phyloP scores from a whole-genome alignment of 768 basidiomycete species.

The Tremella yokohamensis region DNA sequence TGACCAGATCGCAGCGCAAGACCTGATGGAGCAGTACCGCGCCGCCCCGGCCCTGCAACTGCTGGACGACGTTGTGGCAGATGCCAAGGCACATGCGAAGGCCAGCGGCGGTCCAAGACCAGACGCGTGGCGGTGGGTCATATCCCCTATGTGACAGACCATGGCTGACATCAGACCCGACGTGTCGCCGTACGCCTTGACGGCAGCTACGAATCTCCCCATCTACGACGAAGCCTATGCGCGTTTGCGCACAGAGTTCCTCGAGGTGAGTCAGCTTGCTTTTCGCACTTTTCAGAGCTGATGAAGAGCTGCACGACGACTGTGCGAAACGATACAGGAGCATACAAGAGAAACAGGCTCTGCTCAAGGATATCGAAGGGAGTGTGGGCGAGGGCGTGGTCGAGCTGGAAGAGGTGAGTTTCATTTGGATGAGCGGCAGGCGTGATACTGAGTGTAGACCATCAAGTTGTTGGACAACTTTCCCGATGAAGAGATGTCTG shows the following conservation, averaged over 20 bases:
- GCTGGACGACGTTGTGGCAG: constrained; percentile 38
- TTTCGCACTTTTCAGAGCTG: neutral
- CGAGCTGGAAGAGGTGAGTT: constrained; percentile 42
- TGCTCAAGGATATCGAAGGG: constrained; percentile 26
- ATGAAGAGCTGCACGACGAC: constrained; percentile 30
- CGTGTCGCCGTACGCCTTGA: constrained; percentile 38
- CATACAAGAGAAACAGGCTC: constrained; percentile 28
- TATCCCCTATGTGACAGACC: neutral
- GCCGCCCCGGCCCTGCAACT: constrained; percentile 29
- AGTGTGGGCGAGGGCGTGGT: constrained; percentile 33
- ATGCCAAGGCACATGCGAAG: constrained; percentile 28
- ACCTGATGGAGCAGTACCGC: constrained; percentile 35
- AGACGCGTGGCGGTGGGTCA: constrained; percentile 49
- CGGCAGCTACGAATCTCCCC: constrained; percentile 42
- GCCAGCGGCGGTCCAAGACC: constrained; percentile 11
- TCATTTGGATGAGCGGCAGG: neutral
- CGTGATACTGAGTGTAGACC: constrained; percentile 18
- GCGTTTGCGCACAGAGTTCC: constrained; percentile 39
- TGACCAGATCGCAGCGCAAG: constrained; percentile 19
- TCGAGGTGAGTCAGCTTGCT: constrained; percentile 23
- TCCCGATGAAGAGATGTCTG: constrained; percentile 21
- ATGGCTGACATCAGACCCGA: constrained; percentile 31
- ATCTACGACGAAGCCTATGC: constrained; percentile 44
- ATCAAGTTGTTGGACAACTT: constrained; percentile 21
- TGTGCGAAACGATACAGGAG: constrained; percentile 26